Conservation (phyloP, 768 basidiomycete species). For the Cystofilobasidium capitatum region DNA sequence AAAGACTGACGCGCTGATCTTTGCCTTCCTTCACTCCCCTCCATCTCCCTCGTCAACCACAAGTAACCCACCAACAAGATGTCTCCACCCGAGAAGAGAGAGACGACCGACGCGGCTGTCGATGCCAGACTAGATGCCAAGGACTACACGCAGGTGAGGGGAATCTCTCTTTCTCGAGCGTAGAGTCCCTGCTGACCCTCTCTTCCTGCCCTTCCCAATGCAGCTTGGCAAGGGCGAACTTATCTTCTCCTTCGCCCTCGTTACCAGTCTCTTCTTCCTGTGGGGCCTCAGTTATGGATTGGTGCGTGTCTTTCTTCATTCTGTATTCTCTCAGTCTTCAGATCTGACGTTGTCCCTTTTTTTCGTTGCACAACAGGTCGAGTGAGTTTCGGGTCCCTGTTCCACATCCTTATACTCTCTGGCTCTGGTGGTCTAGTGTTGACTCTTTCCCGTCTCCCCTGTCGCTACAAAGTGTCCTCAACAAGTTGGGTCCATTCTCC, state of each 20-base stretch:
- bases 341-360: no score
- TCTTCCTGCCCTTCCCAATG: not conserved
- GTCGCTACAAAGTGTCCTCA: not conserved
- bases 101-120: not conserved
- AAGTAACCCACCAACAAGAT: not conserved
- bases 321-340: no score
- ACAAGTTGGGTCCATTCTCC: slow-evolving; percentile 1
- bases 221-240: not conserved
- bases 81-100: not conserved
- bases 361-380: not conserved
- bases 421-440: not conserved
- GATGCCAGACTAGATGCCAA: not conserved
- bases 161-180: not conserved
- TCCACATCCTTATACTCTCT: no score
- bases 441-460: not conserved
- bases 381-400: no score
- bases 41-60: not conserved
- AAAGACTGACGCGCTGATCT: no score
- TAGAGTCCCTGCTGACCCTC: no score
- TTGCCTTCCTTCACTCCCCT: no score
- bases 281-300: slow-evolving; percentile 24
- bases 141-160: not conserved
- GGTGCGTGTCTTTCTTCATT: slow-evolving; percentile 22
- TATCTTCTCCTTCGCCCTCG: slow-evolving; percentile 5
- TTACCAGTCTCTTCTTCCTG: slow-evolving; percentile 3